Evolutionary conservation across 2,329 filamentous ascomycete species (phyloP), one percentile per base, ranked within the genome.

Genomic region (Fusarium sublunatum): DNA sequence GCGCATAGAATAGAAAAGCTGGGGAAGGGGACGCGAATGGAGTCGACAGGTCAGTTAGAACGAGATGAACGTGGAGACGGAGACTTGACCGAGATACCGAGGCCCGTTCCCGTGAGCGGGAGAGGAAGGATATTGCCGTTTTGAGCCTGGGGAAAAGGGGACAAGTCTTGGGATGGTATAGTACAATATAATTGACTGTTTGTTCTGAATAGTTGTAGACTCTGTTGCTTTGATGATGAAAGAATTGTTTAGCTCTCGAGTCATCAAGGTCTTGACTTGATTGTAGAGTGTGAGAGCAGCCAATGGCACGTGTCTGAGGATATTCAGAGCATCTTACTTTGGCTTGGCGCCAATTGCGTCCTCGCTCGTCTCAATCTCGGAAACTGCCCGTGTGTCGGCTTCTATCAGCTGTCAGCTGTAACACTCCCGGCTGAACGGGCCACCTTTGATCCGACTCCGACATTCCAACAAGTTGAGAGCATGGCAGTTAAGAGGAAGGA

Each of bases 11-110:
- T 7, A 28, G 31, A 56, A 65, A 66, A 64, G 44, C 54, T 56
- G 59, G 63, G 63, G 63, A 66, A 62, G 53, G 49, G 39, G 53
- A 63, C 50, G 58, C 59, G 51, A 53, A 61, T 61, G 41, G 50
- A 61, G 54, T 65, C 62, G 63, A 59, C 46, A 45, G 26, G 39
- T 24, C 19, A 45, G 24, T 29, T 51, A 51, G 29, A 45, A 41
- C 39, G 46, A 64, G 61, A 58, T 49, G 58, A 44, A 53, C 39
- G 61, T 68, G 67, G 69, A 68, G 64, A 68, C 56, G 68, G 69
- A 67, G 55, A 69, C 56, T 53, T 69, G 69, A 56, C 69, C 68
- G 69, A 71, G 53, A 73, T 73, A 67, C 71, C 71, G 71, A 73
- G 70, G 71, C 72, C 67, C 70, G 70, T 63, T 61, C 57, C 45